Evolutionary conservation across 2,329 filamentous ascomycete genomes (phyloP).

Genomic region (Botrytis pseudocinerea): DNA sequence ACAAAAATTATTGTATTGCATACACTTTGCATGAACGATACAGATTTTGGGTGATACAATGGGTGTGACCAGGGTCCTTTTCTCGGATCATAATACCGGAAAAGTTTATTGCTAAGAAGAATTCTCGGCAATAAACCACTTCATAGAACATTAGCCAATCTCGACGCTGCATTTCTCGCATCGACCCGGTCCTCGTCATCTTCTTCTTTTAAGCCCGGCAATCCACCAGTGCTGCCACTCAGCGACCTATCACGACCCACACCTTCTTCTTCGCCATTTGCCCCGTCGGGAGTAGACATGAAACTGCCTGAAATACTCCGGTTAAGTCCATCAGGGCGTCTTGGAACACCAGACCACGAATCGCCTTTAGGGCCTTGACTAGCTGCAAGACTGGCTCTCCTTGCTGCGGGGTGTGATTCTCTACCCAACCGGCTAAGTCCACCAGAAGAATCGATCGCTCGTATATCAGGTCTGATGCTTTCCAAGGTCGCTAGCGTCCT

Average conservation of each 20-base stretch:
- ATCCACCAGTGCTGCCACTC: conserved; percentile 43
- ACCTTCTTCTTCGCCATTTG: conserved; percentile 54
- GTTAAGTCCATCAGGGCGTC: conserved; percentile 70
- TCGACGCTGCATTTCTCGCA: conserved; percentile 90
- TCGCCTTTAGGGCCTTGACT: conserved; percentile 98
- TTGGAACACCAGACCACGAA: conserved; percentile 91
- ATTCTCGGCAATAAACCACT: not conserved
- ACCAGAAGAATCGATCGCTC: conserved; percentile 86
- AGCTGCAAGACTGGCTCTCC: conserved; percentile 75
- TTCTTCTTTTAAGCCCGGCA: conserved; percentile 69
- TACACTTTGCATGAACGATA: conserved; percentile 25
- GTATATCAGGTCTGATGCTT: conserved; percentile 87
- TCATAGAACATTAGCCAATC: conserved; percentile 51
- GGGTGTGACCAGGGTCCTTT: conserved; percentile 16
- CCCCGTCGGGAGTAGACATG: conserved; percentile 64
- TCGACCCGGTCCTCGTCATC: conserved; percentile 93
- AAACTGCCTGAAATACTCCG: conserved; percentile 76
- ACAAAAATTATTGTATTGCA: conserved; percentile 25
- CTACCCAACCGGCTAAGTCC: conserved; percentile 87
- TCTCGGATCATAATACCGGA: conserved; percentile 20
- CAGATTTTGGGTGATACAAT: conserved; percentile 23
- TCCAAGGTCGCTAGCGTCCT: conserved; percentile 91
- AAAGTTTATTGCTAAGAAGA: conserved; percentile 6
- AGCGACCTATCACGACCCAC: conserved; percentile 39
- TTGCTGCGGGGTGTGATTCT: conserved; percentile 73